Base-by-base conservation (phyloP, 257 asterid species). In the Thymus mandschuricus region DNA sequence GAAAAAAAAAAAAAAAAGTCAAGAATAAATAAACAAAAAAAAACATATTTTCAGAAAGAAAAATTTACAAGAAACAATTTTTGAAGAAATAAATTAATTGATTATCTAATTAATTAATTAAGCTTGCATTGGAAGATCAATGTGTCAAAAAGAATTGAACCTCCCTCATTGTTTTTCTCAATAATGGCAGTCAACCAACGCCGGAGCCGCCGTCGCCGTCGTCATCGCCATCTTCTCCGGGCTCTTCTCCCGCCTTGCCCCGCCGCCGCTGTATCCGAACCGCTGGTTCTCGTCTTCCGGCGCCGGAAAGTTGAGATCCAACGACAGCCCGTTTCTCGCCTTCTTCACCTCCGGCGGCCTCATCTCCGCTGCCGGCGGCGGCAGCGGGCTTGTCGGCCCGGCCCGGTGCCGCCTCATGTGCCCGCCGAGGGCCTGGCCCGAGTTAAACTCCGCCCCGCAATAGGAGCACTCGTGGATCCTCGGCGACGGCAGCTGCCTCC, bases 271-370 rank as follows among this genome's bases (percentile, higher is more conserved):
- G 52, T 77, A 64, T 34, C 75, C 80, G 45, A 66, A 73, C 68
- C 70, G 79, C 8, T 60, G 76, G 35, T 67, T 78, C 72, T 84
- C 89, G 45, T 84, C 89, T 48, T 76, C 88, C 3, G 89, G 90
- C 6, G 92, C 92, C 13, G 91, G 95, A 50, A 84, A 93, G 35
- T 91, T 91, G 34, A 91, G 95, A 86, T 91, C 97, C 84, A 91
- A 72, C 2, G 86, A 71, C 51, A 87, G 77, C 11, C 80, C 79
- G 10, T 38, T 81, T 72, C 70, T 69, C 45, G 64, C 56, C 60
- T 51, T 79, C 60, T 66, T 83, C 12, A 61, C 2, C 51, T 61
- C 76, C 10, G 71, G 68, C 41, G 65, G 58, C 4, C 66, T 54
- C 11, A 46, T 59, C n/a, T 74, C 86, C 76, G 46, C 66, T 0